A percentile compares a stretch with the other conserved stretches of the same genome.
phyloP scores from a whole-genome alignment of 1,139 yeast species.

The Geotrichum citri-aurantii region DNA sequence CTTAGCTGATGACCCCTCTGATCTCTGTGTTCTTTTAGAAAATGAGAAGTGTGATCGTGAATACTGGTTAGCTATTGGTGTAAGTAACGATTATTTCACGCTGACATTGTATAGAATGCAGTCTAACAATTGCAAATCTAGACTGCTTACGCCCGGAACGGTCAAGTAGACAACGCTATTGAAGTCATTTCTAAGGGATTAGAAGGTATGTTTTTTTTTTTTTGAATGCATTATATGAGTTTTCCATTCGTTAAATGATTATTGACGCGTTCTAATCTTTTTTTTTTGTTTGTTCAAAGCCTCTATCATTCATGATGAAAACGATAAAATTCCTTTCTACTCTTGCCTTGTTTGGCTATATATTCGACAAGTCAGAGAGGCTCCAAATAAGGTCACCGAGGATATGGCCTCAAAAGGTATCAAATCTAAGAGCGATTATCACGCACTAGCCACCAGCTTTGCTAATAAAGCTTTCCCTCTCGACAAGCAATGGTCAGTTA shows the following conservation, averaged over 20 bases:
- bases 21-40: conserved; percentile 67
- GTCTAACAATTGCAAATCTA: conserved; percentile 15
- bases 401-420: conserved; percentile 23
- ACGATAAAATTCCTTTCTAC: conserved; percentile 51
- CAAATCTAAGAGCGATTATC: conserved; percentile 26
- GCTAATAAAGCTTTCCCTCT: conserved; percentile 33
- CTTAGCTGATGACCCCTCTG: conserved; percentile 83
- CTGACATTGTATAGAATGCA: background rate
- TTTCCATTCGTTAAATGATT: background rate
- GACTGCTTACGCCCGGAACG: conserved; percentile 65
- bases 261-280: background rate
- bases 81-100: conserved; percentile 17
- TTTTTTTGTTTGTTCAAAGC: conserved; percentile 13
- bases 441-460: conserved; percentile 30
- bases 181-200: conserved; percentile 61
- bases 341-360: conserved; percentile 72
- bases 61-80: conserved; percentile 79
- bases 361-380: conserved; percentile 44
- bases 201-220: conserved; percentile 30
- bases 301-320: conserved; percentile 37
- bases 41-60: conserved; percentile 71
- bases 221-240: background rate
- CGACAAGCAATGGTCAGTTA: conserved; percentile 44
- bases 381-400: conserved; percentile 31
- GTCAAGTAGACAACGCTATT: conserved; percentile 55